phyloP scores from a whole-genome alignment of 2,329 filamentous ascomycete genomes.

The Colletotrichum sp. region DNA sequence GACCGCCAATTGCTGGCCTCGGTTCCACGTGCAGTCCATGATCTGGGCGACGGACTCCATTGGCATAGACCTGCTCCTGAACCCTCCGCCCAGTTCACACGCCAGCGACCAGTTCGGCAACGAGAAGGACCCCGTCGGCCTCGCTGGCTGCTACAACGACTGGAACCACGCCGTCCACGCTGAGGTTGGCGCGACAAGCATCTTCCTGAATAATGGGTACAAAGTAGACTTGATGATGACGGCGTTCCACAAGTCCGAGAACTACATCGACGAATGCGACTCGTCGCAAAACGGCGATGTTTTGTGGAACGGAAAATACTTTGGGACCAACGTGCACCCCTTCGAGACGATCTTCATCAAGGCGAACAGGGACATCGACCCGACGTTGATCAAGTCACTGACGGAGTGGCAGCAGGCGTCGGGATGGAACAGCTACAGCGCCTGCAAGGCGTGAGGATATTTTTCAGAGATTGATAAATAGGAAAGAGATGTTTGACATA shows the following conservation, averaged over 20 bases:
- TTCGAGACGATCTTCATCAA: constrained; percentile 43
- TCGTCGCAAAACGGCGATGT: constrained; percentile 26
- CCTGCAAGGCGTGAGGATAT: constrained; percentile 4
- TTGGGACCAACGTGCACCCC: constrained; percentile 37
- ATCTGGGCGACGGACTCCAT: constrained; percentile 40
- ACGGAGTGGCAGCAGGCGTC: constrained; percentile 33
- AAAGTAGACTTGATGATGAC: constrained; percentile 37
- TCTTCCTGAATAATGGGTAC: constrained; percentile 34
- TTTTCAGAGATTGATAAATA: not conserved
- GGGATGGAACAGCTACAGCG: constrained; percentile 29
- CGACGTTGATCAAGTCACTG: constrained; percentile 27
- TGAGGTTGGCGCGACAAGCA: constrained; percentile 34
- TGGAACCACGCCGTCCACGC: constrained; percentile 30
- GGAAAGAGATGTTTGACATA: not conserved
- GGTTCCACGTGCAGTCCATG: constrained; percentile 40
- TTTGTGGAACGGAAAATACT: constrained; percentile 31
- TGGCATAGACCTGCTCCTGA: constrained; percentile 40
- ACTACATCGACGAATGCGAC: constrained; percentile 17
- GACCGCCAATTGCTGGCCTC: constrained; percentile 37
- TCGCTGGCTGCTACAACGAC: constrained; percentile 33
- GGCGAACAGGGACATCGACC: constrained; percentile 35
- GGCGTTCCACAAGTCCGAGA: constrained; percentile 27
- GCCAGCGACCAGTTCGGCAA: constrained; percentile 27
- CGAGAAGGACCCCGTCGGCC: constrained; percentile 27
- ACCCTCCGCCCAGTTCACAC: constrained; percentile 25